Conservation (phyloP, 2,329 filamentous ascomycete genomes). For the Fusarium subglutinans region DNA sequence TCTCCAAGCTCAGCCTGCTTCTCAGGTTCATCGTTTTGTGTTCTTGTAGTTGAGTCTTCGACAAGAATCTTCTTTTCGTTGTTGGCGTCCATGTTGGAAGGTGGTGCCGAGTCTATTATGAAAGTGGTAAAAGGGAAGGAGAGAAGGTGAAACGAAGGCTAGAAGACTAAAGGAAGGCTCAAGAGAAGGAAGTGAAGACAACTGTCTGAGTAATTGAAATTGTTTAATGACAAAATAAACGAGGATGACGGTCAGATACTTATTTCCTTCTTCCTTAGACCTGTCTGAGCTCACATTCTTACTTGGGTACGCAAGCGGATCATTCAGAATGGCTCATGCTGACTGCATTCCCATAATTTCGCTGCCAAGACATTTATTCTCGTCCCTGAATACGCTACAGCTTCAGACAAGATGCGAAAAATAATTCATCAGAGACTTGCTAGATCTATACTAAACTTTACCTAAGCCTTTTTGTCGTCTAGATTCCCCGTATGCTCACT, state of each 20-base stretch:
- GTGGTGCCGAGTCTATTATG: background rate
- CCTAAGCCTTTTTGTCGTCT: background rate
- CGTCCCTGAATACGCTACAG: background rate
- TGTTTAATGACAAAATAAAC: background rate
- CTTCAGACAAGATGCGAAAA: background rate
- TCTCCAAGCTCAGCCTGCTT: constrained; percentile 4
- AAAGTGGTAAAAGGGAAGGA: background rate
- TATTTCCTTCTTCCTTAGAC: background rate
- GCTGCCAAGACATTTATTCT: background rate
- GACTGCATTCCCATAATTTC: background rate
- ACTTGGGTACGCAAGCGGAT: background rate
- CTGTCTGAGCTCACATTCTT: background rate
- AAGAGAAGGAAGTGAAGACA: background rate
- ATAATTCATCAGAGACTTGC: rapidly evolving
- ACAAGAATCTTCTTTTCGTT: constrained; percentile 9
- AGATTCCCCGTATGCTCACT: background rate
- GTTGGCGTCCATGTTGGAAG: background rate
- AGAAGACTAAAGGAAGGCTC: background rate
- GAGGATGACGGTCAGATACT: background rate
- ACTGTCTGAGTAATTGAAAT: background rate
- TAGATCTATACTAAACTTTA: rapidly evolving
- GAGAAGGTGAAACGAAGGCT: background rate
- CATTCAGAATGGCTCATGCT: background rate
- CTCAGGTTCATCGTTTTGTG: constrained; percentile 1
- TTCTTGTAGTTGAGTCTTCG: background rate